Base-by-base conservation (phyloP, 2,329 filamentous ascomycete genomes). In the Fusarium nisikadoi region DNA sequence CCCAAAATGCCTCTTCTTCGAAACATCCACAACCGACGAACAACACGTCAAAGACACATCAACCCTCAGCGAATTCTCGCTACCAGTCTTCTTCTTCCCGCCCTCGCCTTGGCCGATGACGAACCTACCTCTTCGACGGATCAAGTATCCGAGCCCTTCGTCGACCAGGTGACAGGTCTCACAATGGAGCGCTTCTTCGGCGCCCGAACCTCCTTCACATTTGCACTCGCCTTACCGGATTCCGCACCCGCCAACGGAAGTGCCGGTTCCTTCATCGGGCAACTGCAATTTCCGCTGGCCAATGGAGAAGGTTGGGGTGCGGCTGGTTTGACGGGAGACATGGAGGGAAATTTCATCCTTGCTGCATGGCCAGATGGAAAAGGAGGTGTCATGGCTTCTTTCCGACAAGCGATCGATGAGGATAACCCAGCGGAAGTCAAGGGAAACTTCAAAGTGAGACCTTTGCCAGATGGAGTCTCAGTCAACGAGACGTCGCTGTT, bases 181-280 rank as follows among this genome's bases (percentile, higher is more conserved):
- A 65, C 61, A 9, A 65, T 65, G 63, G 63, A 65, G 19, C 63
- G 63, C 6, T 65, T 65, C n/a, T 9, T 65, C 3, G 63, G 38
- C 1, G 1, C 4, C 9, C 33, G 33, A 12, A 65, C 63, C 0
- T 65, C 61, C 2, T 65, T 65, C 13, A 7, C 61, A 0, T 65
- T 65, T 2, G 42, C 63, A 1, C 23, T 65, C 3, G 61, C 61
- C 3, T 16, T 65, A 0, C 50, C 63, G 2, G 38, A 65, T 0
- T 5, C 61, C 2, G 19, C 63, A 4, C 11, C 43, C 0, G 23
- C 38, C 1, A 65, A 65, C 5, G 41, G 19, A 12, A 65, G 38
- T 2, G 38, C 63, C 0, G 63, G 63, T 1, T 65, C 63, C 2
- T 65, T 65, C 3, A 65, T 65, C 16, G 63, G 63, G 0, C 61